Evolutionary conservation across 495 filamentous ascomycete species (phyloP), one percentile per base, ranked within the genome.

Genomic region (Penicillium cinerascens): DNA sequence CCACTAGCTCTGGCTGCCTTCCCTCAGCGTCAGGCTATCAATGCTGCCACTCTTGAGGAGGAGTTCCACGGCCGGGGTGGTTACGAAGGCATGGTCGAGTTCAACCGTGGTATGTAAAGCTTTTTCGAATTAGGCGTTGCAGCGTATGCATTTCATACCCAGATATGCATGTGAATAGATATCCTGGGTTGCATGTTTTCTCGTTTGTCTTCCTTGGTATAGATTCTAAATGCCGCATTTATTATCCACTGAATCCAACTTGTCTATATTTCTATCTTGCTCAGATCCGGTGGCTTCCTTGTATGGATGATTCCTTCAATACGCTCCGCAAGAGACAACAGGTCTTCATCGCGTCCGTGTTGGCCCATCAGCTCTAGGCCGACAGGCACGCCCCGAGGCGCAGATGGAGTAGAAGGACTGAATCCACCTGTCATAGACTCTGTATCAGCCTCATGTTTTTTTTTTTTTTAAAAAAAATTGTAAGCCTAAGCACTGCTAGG

Each of bases 11-110:
- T 98, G 39, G 93, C 83, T 10, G 93, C 87, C 7, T 98, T 97
- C 74, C 93, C 93, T 10, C 89, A 95, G 75, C 75, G 89, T 49
- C 91, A 98, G 76, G 78, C 78, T 44, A 86, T 95, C 18, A 79
- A 74, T 49, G 90, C 87, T 0, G 73, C 76, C 8, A 82, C 71
- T 16, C 64, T 98, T 39, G 93, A 97, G 76, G 71, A 84, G 57
- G 85, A 96, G 72, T 96, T 98, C 66, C 83, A 82, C 72, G 83
- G 80, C 0, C 78, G 78, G 43, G 89, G 87, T n/a, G 91, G 89
- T 0, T 72, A 83, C 42, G 78, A 75, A 17, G 89, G 85, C 0
- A 74, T 86, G 79, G 88, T 97, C 8, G 89, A 88, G 62, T 97
- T 97, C 63, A 96, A 97, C 65, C 78, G 92, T 50, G 92, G 92